A percentile compares a stretch with the other conserved stretches of the same genome.
Conservation (phyloP, 2,329 filamentous ascomycete species). For the Ascochyta lentis region DNA sequence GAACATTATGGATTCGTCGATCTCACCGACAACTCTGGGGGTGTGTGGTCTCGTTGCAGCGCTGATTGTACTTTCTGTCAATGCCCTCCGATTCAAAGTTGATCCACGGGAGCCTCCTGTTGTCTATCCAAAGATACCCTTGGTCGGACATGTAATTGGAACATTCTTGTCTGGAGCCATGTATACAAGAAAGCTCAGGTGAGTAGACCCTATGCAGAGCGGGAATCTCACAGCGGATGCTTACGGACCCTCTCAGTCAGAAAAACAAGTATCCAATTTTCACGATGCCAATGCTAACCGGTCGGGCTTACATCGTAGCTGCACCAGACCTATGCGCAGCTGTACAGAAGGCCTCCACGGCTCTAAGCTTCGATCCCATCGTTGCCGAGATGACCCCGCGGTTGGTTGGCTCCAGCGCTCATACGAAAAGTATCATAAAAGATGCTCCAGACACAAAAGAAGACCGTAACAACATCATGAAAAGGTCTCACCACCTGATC, state of each 20-base stretch:
- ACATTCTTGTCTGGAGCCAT: slow-evolving; percentile 44
- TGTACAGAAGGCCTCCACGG: slow-evolving; percentile 50
- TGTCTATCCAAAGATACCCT: slow-evolving; percentile 51
- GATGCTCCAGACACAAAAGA: slow-evolving; percentile 35
- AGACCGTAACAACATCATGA: slow-evolving; percentile 40
- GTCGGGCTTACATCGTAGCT: slow-evolving; percentile 56
- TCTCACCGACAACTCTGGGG: not conserved
- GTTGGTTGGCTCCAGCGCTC: slow-evolving; percentile 46
- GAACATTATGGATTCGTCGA: not conserved
- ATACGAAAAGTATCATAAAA: slow-evolving; percentile 36
- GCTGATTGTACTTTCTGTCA: slow-evolving; percentile 7
- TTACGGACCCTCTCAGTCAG: slow-evolving; percentile 18
- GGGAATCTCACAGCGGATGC: not conserved
- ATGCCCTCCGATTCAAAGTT: slow-evolving; percentile 21
- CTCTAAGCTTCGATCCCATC: slow-evolving; percentile 54
- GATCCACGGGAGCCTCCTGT: slow-evolving; percentile 54
- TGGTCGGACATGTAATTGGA: slow-evolving; percentile 57
- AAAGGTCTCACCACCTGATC: slow-evolving; percentile 43
- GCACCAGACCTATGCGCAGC: slow-evolving; percentile 50
- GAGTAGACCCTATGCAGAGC: slow-evolving; percentile 1
- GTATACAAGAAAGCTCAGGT: slow-evolving; percentile 52
- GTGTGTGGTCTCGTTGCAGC: slow-evolving; percentile 15
- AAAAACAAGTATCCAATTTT: slow-evolving; percentile 43
- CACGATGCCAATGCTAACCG: slow-evolving; percentile 55
- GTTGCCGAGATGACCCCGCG: slow-evolving; percentile 49